These are phyloP conservation scores for Yamadazyma akitaensis DNA, from an alignment of 805 yeast genomes.

Conservation along the genomic window DNA sequence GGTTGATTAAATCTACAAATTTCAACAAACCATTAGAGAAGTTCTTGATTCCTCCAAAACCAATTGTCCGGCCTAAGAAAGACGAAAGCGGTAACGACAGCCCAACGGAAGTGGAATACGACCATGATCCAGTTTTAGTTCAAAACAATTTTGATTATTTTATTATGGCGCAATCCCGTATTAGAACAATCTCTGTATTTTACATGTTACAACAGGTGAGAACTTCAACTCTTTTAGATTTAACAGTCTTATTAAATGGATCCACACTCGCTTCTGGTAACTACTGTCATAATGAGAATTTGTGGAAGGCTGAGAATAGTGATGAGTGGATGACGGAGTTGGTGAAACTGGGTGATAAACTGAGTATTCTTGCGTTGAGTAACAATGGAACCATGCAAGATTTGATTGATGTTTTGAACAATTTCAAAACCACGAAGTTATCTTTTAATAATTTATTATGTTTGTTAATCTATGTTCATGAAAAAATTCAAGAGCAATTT, in stretches of 20 bases:
- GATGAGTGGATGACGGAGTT: conserved; percentile 46
- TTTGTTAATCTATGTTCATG: conserved; percentile 66
- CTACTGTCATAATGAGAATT: conserved; percentile 55
- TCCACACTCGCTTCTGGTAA: conserved; percentile 59
- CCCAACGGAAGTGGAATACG: conserved; percentile 3
- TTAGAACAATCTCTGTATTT: conserved; percentile 50
- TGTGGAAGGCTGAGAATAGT: conserved; percentile 55
- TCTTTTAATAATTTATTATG: conserved; percentile 29
- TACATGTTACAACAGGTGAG: conserved; percentile 49
- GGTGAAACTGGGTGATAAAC: conserved; percentile 2
- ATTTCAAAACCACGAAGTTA: conserved; percentile 9
- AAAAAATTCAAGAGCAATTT: conserved; percentile 55
- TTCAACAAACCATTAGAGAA: conserved; percentile 50
- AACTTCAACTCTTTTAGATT: conserved; percentile 40
- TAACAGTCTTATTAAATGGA: conserved; percentile 35
- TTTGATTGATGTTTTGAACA: conserved; percentile 6
- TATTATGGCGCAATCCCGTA: conserved; percentile 52
- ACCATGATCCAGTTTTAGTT: conserved; percentile 4
- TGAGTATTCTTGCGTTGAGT: conserved; percentile 15
- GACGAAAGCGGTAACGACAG: not conserved
- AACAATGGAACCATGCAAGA: conserved; percentile 12
- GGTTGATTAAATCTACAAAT: conserved; percentile 51
- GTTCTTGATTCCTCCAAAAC: conserved; percentile 39
- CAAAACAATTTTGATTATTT: conserved; percentile 49
- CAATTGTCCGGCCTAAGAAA: conserved; percentile 5